Conservation (phyloP, 306 rosid species). For the Citrullus amarus region DNA sequence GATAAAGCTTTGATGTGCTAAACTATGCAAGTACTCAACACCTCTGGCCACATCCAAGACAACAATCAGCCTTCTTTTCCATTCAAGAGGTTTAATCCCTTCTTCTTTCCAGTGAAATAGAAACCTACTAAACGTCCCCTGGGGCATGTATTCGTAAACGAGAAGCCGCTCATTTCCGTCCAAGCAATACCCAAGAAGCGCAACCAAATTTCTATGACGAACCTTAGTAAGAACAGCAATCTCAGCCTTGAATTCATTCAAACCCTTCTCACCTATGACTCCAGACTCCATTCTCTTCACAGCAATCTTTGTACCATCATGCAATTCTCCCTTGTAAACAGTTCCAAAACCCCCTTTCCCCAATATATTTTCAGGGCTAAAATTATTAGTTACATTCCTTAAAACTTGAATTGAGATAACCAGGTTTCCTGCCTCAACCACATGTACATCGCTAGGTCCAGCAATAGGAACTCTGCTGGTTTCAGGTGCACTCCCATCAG, state of each 20-base stretch:
- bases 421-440: slow-evolving; percentile 51
- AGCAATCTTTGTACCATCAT: slow-evolving; percentile 84
- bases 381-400: slow-evolving; percentile 56
- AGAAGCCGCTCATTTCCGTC: slow-evolving; percentile 81
- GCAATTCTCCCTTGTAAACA: slow-evolving; percentile 72
- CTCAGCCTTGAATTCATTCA: slow-evolving; percentile 65
- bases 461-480: slow-evolving; percentile 16
- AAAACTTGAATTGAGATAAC: slow-evolving; percentile 62
- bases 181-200: slow-evolving; percentile 83
- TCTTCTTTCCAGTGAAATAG: slow-evolving; percentile 45
- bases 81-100: slow-evolving; percentile 57
- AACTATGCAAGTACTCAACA: slow-evolving; percentile 71
- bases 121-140: slow-evolving; percentile 55
- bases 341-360: slow-evolving; percentile 88
- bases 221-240: slow-evolving; percentile 78
- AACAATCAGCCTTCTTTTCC: slow-evolving; percentile 65
- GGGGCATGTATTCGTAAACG: slow-evolving; percentile 86
- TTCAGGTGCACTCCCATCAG: slow-evolving; percentile 11
- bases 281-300: slow-evolving; percentile 89
- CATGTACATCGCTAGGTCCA: slow-evolving; percentile 27
- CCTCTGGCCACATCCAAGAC: slow-evolving; percentile 94
- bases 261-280: slow-evolving; percentile 46
- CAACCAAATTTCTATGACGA: slow-evolving; percentile 74
- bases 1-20: slow-evolving; percentile 73
- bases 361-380: slow-evolving; percentile 42